Evolutionary conservation across 2,329 filamentous ascomycete species (phyloP).

Genomic region (Beauveria sp.): DNA sequence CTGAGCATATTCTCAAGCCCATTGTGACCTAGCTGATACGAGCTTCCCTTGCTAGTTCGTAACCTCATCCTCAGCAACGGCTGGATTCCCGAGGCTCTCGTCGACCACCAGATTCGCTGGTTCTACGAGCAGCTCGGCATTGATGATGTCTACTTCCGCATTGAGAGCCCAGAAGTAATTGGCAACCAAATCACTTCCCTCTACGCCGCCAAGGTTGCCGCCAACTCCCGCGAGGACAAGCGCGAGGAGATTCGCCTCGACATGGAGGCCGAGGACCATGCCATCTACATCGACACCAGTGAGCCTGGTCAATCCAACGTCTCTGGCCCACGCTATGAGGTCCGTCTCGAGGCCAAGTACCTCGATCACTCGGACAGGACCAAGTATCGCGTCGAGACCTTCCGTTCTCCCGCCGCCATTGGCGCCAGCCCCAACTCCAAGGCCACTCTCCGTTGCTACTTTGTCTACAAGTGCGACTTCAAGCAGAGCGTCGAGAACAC

Average conservation of each 20-base stretch:
- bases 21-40: background rate
- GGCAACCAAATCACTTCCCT: constrained; percentile 92
- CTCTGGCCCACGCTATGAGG: constrained; percentile 83
- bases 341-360: constrained; percentile 90
- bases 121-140: constrained; percentile 98
- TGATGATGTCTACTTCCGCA: constrained; percentile 96
- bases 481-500: constrained; percentile 65
- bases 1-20: background rate
- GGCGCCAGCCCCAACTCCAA: constrained; percentile 60
- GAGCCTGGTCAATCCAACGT: constrained; percentile 73
- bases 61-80: constrained; percentile 68
- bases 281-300: constrained; percentile 98
- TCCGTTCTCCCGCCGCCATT: constrained; percentile 80
- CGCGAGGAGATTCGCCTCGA: constrained; percentile 89
- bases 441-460: constrained; percentile 90
- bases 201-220: constrained; percentile 93
- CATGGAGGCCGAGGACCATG: constrained; percentile 90
- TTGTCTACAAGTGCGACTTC: constrained; percentile 96
- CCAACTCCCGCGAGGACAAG: constrained; percentile 88
- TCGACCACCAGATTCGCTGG: constrained; percentile 84
- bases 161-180: constrained; percentile 78
- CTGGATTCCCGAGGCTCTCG: constrained; percentile 77
- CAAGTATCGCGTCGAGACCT: constrained; percentile 92
- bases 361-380: constrained; percentile 68
- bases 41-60: constrained; percentile 53